Percentiles rank a stretch among this genome's conserved stretches.
These are phyloP conservation scores for Asterochloris erici DNA, from an alignment of 139 green algal species.

Conservation along the genomic window DNA sequence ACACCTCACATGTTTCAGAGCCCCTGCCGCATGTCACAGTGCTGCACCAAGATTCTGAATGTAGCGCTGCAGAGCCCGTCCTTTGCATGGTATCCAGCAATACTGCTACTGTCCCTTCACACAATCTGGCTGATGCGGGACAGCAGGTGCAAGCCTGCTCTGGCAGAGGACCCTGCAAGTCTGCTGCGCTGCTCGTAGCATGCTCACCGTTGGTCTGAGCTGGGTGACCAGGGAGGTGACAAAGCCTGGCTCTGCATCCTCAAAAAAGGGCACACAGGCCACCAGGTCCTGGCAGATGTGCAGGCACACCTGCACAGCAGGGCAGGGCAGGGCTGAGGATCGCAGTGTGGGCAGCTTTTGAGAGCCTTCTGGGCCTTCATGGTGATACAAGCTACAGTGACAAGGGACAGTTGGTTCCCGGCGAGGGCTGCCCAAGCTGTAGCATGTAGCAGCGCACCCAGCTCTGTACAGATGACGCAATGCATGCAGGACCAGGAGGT, in stretches of 20 bases:
- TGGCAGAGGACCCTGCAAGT: too few species aligned
- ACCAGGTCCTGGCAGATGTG: constrained; percentile 27
- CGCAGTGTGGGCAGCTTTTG: not conserved
- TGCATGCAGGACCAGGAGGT: not conserved
- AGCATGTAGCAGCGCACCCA: not conserved
- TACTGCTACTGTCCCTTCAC: too few species aligned
- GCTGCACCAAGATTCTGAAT: too few species aligned
- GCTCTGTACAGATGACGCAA: not conserved
- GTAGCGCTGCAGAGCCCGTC: too few species aligned
- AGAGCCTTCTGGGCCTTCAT: not conserved
- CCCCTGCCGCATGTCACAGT: too few species aligned
- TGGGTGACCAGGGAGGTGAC: constrained; percentile 28
- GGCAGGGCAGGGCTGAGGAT: not conserved
- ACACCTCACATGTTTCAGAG: too few species aligned
- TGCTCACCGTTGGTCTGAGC: constrained; percentile 18
- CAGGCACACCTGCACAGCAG: constrained; percentile 26
- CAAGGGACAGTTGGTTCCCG: not conserved
- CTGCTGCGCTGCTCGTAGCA: too few species aligned
- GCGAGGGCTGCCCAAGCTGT: not conserved
- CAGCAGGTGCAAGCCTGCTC: too few species aligned
- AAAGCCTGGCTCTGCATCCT: constrained; percentile 33
- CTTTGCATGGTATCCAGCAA: too few species aligned
- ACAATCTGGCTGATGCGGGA: too few species aligned
- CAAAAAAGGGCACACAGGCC: constrained; percentile 29
- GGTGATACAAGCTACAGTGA: too few species aligned